Conservation (phyloP, 495 filamentous ascomycete species). For the Penicillium cataractarum region DNA sequence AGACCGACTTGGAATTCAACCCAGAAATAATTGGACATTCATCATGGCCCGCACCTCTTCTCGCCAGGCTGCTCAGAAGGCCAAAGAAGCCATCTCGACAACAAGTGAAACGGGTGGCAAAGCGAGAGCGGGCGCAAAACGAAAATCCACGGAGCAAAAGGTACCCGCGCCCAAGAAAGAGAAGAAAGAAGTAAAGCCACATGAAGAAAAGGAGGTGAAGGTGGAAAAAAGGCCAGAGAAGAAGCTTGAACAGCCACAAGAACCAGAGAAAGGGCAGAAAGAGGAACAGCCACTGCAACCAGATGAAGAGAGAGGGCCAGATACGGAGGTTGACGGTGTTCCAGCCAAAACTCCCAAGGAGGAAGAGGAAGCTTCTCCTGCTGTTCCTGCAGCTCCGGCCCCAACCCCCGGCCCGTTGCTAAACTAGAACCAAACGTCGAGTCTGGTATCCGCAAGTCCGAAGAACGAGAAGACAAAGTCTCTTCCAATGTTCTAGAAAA, state of each 20-base stretch:
- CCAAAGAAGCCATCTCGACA: constrained; percentile 46
- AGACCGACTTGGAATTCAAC: neutral
- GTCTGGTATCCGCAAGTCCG: constrained; percentile 37
- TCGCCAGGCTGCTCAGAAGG: constrained; percentile 49
- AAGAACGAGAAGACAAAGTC: constrained; percentile 55
- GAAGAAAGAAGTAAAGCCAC: neutral
- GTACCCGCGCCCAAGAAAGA: constrained; percentile 22
- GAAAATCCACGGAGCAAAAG: constrained; percentile 35
- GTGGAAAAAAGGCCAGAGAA: too few relatives aligned
- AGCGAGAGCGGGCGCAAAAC: constrained; percentile 36
- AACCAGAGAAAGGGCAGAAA: constrained; percentile 28
- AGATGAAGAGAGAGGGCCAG: constrained; percentile 36
- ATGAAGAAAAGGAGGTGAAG: neutral
- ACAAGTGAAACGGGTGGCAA: constrained; percentile 30
- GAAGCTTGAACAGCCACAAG: constrained; percentile 31
- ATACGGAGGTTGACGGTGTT: neutral
- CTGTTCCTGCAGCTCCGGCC: neutral
- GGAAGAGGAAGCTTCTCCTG: neutral
- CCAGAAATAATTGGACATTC: neutral
- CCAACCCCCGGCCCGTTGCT: neutral
- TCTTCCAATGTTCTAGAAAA: constrained; percentile 86
- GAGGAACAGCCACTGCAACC: constrained; percentile 36
- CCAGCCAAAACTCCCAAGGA: constrained; percentile 27
- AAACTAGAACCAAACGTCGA: constrained; percentile 22
- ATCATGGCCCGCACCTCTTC: constrained; percentile 47